These are phyloP conservation scores for Lecanicillium sp. DNA, from an alignment of 2,329 filamentous ascomycete genomes.

Conservation along the genomic window DNA sequence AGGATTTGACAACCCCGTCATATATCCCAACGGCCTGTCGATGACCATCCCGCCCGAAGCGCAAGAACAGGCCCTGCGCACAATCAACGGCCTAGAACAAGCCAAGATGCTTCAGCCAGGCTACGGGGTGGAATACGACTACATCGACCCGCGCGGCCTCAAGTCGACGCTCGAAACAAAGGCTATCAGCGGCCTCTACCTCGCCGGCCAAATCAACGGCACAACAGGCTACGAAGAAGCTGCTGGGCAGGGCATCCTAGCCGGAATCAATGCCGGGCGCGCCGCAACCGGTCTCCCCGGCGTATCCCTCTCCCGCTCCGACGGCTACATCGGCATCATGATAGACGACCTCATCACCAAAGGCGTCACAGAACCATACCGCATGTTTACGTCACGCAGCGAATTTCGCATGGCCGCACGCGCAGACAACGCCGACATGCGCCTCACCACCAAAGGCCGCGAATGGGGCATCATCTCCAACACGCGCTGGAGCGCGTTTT, in stretches of 20 bases:
- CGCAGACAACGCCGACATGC: slow-evolving; percentile 86
- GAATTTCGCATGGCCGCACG: slow-evolving; percentile 91
- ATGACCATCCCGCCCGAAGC: slow-evolving; percentile 92
- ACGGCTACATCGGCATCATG: slow-evolving; percentile 98
- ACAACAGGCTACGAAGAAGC: slow-evolving; percentile 98
- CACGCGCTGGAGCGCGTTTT: slow-evolving; percentile 64
- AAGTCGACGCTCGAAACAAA: slow-evolving; percentile 92
- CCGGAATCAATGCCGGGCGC: slow-evolving; percentile 90
- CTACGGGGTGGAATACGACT: slow-evolving; percentile 98
- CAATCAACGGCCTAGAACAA: slow-evolving; percentile 79
- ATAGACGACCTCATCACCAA: slow-evolving; percentile 96
- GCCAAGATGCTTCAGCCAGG: slow-evolving; percentile 89
- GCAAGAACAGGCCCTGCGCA: slow-evolving; percentile 77
- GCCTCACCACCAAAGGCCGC: slow-evolving; percentile 73
- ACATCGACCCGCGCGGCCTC: slow-evolving; percentile 86
- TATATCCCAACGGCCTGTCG: slow-evolving; percentile 94
- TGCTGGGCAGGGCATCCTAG: slow-evolving; percentile 83
- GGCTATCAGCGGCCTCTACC: slow-evolving; percentile 75
- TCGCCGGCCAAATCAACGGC: slow-evolving; percentile 96
- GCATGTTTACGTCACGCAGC: slow-evolving; percentile 95
- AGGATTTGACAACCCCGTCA: slow-evolving; percentile 79
- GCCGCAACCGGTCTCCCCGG: slow-evolving; percentile 56
- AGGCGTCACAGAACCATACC: slow-evolving; percentile 91
- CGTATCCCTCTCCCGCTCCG: slow-evolving; percentile 66
- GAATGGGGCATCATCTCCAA: slow-evolving; percentile 72